phyloP scores from a whole-genome alignment of 179 eudicot species.

The Patellifolia procumbens region DNA sequence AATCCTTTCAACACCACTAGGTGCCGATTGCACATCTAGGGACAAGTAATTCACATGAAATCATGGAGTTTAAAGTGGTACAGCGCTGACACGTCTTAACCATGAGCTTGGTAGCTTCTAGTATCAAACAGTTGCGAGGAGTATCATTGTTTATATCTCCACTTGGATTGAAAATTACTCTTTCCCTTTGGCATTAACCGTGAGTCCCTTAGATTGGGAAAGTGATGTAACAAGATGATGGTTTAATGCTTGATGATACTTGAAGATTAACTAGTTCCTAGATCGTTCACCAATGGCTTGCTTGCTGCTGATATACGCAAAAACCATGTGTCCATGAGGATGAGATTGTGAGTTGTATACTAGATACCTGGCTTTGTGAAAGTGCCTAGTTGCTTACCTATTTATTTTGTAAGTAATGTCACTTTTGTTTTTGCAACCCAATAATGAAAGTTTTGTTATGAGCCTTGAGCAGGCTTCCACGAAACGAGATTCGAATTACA shows the following conservation, averaged over 20 bases:
- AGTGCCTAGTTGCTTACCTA: background rate
- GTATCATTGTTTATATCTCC: background rate
- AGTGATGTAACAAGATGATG: no score
- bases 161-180: no score
- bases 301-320: background rate
- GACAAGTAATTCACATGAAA: background rate
- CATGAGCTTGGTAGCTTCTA: background rate
- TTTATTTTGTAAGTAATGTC: background rate
- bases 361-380: background rate
- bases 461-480: no score
- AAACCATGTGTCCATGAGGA: background rate
- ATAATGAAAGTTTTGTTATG: background rate
- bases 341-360: background rate
- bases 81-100: background rate
- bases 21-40: background rate
- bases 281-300: background rate
- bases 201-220: no score
- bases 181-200: no score
- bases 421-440: background rate
- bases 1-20: background rate
- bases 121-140: background rate
- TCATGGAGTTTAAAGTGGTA: conserved; percentile 1
- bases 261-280: background rate
- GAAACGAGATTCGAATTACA: no score
- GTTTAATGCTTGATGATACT: no score